Conservation (phyloP, 257 asterid species). For the Plantago ovata region DNA sequence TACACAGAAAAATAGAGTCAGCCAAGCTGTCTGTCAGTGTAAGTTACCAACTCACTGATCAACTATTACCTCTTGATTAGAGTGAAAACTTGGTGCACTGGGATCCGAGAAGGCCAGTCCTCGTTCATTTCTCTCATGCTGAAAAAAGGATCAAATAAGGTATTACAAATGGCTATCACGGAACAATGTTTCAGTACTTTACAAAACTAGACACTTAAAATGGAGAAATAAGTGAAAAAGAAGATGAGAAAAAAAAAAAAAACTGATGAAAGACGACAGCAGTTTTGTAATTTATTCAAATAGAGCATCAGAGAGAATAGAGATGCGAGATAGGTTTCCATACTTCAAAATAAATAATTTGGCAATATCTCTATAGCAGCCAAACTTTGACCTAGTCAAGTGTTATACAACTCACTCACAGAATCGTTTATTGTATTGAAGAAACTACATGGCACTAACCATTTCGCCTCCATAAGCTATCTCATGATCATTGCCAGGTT, state of each 20-base stretch:
- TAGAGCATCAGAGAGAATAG: neutral
- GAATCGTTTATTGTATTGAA: neutral
- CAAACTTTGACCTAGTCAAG: neutral
- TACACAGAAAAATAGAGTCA: neutral
- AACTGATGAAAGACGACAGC: no score
- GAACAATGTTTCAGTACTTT: conserved; percentile 8
- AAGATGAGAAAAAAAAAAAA: neutral
- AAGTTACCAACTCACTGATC: neutral
- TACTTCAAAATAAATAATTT: neutral
- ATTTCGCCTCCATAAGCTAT: conserved; percentile 33
- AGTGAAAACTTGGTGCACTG: conserved; percentile 46
- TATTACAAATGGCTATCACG: conserved; percentile 3
- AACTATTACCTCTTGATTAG: conserved; percentile 56
- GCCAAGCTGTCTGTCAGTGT: neutral
- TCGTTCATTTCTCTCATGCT: conserved; percentile 41
- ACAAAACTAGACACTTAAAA: conserved; percentile 8
- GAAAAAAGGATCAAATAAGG: conserved; percentile 28
- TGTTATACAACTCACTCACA: neutral
- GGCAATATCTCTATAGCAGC: neutral
- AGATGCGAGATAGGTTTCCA: neutral
- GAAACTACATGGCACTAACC: conserved; percentile 29
- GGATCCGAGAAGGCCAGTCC: conserved; percentile 49
- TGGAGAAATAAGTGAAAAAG: conserved; percentile 3
- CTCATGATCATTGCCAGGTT: conserved; percentile 31
- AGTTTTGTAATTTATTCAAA: conserved; percentile 2